Evolutionary conservation across 257 asterid genomes (phyloP).

Genomic region (Solanum pennellii): DNA sequence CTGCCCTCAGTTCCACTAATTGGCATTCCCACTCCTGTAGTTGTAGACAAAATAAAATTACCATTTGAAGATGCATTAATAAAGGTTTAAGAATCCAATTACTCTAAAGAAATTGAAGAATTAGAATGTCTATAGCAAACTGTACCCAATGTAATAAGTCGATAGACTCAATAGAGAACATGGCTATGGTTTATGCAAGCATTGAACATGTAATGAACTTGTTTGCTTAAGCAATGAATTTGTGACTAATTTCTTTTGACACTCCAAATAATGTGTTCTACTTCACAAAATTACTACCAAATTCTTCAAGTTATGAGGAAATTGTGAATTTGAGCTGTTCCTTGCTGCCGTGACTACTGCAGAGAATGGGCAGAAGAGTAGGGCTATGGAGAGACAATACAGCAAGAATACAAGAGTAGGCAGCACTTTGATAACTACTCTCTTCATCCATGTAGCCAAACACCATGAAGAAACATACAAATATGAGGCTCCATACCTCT

Average conservation of each 20-base stretch:
- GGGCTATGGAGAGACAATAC: constrained; percentile 14
- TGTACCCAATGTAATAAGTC: not conserved
- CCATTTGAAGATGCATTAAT: not conserved
- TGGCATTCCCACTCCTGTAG: not conserved
- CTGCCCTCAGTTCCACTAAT: not conserved
- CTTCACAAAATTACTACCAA: not conserved
- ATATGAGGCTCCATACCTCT: not conserved
- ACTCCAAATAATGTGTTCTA: not conserved
- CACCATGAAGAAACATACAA: not conserved
- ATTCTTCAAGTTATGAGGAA: not conserved
- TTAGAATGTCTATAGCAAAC: not conserved
- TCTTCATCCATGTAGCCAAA: not conserved
- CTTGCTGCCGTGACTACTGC: constrained; percentile 14
- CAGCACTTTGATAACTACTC: not conserved
- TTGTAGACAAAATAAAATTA: not conserved
- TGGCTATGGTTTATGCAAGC: not conserved
- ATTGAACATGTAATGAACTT: not conserved
- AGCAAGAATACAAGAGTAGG: not conserved
- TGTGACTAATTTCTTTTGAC: not conserved
- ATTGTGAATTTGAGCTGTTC: not conserved
- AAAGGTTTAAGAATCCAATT: not conserved
- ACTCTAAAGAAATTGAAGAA: not conserved
- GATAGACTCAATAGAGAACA: not conserved
- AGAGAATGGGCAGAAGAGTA: constrained; percentile 19
- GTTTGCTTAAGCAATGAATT: not conserved